phyloP scores from a whole-genome alignment of 805 yeast genomes.

The Myxozyma monticola region DNA sequence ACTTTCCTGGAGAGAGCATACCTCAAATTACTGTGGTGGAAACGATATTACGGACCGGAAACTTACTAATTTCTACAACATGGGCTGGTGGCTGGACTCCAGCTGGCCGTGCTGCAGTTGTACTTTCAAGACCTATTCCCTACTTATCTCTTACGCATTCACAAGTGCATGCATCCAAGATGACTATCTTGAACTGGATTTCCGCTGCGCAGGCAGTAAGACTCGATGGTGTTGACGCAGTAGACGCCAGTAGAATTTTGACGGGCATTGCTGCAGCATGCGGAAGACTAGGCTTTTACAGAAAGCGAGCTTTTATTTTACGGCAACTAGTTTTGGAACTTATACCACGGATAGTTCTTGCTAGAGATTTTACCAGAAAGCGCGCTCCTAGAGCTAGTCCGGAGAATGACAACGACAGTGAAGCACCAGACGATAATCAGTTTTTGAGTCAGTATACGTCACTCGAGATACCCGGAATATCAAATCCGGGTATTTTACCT shows the following conservation, averaged over 20 bases:
- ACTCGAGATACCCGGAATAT: constrained; percentile 1
- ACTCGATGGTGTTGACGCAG: constrained; percentile 27
- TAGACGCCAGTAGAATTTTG: constrained; percentile 48
- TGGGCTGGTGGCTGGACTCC: constrained; percentile 51
- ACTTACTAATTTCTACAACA: constrained; percentile 56
- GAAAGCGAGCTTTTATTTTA: constrained; percentile 71
- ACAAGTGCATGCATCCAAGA: constrained; percentile 25
- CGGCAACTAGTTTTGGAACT: constrained; percentile 59
- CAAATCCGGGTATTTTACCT: constrained; percentile 41
- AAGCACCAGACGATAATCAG: background rate
- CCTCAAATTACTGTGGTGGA: constrained; percentile 83
- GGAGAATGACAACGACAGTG: background rate
- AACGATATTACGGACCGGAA: constrained; percentile 60
- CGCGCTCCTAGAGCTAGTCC: background rate
- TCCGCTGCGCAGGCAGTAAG: constrained; percentile 23
- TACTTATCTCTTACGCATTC: constrained; percentile 4
- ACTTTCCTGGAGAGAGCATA: constrained; percentile 67
- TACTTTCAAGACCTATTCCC: constrained; percentile 42
- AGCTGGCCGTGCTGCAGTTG: constrained; percentile 47
- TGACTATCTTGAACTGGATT: constrained; percentile 28
- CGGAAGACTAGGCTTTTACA: constrained; percentile 54
- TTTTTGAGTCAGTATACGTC: background rate
- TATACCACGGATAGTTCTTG: constrained; percentile 32
- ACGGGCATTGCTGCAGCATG: constrained; percentile 66
- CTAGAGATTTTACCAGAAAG: constrained; percentile 18